phyloP scores from a whole-genome alignment of 2,329 filamentous ascomycete genomes.

The Sporothrix dimorphospora region DNA sequence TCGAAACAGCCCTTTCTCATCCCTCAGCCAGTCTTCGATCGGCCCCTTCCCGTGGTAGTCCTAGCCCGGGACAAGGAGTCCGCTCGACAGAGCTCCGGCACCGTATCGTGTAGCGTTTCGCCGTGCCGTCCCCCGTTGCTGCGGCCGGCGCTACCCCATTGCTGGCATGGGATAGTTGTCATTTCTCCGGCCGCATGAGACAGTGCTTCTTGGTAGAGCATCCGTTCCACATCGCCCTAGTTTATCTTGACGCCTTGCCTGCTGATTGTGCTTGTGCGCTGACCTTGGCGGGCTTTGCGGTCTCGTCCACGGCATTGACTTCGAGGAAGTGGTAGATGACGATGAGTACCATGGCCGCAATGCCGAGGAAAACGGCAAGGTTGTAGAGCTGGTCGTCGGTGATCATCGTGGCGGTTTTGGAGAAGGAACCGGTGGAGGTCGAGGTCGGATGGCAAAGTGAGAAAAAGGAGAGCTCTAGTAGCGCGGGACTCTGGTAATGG shows the following conservation, averaged over 20 bases:
- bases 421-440: background rate
- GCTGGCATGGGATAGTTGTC: background rate
- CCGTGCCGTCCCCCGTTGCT: too few relatives aligned
- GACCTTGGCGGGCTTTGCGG: constrained; percentile 32
- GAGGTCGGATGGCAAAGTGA: background rate
- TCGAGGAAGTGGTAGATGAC: constrained; percentile 96
- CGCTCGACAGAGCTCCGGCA: background rate
- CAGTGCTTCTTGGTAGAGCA: background rate
- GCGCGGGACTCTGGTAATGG: background rate
- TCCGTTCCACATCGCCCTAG: background rate
- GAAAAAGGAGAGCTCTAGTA: background rate
- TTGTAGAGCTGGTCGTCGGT: constrained; percentile 89
- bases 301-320: constrained; percentile 69
- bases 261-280: constrained; percentile 21
- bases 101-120: background rate
- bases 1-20: too few relatives aligned
- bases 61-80: background rate
- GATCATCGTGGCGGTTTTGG: constrained; percentile 69
- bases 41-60: too few relatives aligned
- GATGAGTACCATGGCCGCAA: constrained; percentile 86
- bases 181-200: background rate
- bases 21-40: background rate
- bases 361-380: constrained; percentile 91
- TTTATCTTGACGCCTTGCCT: constrained; percentile 27
- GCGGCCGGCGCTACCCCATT: background rate